Base-by-base conservation (phyloP, 2,329 filamentous ascomycete genomes). In the Leptosphaerulina australis region DNA sequence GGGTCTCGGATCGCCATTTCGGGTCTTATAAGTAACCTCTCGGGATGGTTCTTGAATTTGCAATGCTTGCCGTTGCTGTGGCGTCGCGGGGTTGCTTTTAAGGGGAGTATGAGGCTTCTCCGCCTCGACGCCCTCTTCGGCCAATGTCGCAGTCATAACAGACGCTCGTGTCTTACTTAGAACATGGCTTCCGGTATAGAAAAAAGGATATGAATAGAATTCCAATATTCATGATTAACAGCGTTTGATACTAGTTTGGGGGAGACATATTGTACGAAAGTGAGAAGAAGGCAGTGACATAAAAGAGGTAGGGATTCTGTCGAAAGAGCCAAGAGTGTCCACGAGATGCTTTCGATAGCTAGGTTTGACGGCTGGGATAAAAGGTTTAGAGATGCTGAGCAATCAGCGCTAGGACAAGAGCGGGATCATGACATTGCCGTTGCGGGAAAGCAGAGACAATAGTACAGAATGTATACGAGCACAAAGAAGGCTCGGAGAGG, bases 341-440 rank as follows among this genome's bases (percentile, higher is more conserved):
- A 4, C 21, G 4, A 20, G n/a, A 9, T 10, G 15, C 14, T 15
- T 20, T 26, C 20, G 34, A 38, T 30, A 21, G n/a, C 11, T 21
- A 18, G 24, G 17, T 24, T 37, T 34, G 17, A 20, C 35, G n/a
- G 24, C 26, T 45, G 41, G 29, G 20, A 17, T 36, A 21, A 22
- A 18, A 34, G 43, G 48, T 35, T 40, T 40, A 38, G 41, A 48
- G n/a, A 20, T 56, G 60, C 56, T 60, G 56, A 60, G 50, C 39
- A 56, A 62, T 46, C 47, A 44, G 26, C 50, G 50, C 63, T 63
- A 61, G 33, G 31, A 17, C 29, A 3, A 31, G 48, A 39, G 51
- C 49, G 30, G 44, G 17, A 47, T 28, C 30, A 24, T 47, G 47
- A 45, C n/a, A 21, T n/a, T n/a, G n/a, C n/a, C n/a, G n/a, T n/a